Base-by-base conservation (phyloP, 2,329 filamentous ascomycete species). In the Metarhizium sp. region DNA sequence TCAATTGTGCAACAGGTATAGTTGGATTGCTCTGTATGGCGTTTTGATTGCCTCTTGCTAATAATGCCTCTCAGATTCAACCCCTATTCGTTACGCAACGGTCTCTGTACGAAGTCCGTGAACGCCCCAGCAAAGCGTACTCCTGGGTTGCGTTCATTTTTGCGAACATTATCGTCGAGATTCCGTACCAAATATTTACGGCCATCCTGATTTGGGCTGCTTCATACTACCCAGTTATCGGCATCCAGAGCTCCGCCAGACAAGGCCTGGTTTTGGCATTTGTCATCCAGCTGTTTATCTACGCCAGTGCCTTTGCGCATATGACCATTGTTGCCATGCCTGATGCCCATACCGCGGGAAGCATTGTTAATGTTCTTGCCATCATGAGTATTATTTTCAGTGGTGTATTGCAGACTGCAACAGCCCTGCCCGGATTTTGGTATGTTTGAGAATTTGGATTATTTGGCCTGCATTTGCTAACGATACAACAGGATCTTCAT, bases 61-160 rank as follows among this genome's bases (percentile, higher is more conserved):
- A 67, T 29, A 10, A 18, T 2, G 4, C 1, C 0, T 20, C 6
- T 0, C 14, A 85, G 66, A 85, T 87, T 20, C 89, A 90, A 79
- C 88, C 88, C 0, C 81, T 86, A 54, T 92, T 92, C 62, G 77
- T 91, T 60, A 84, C 83, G 0, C 87, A 90, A 62, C 81, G 88
- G 18, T 77, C 84, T 1, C 75, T 92, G 0, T 92, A 91, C 68
- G 88, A 92, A 69, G 86, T 87, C 4, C 85, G 87, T 50, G 88
- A 92, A 68, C 80, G 87, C 1, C 87, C 87, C 0, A 82, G 79
- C 67, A 89, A 89, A 64, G 77, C 84, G 0, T 92, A 91, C 71
- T 88, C 84, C 0, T 91, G 87, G 87, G 78, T 82, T 60, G 84
- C 79, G 0, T 90, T 91, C 69, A 78, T 91, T 67, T 71, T 86